Evolutionary conservation across 2,329 filamentous ascomycete species (phyloP).

Genomic region (Ascochyta fabae): DNA sequence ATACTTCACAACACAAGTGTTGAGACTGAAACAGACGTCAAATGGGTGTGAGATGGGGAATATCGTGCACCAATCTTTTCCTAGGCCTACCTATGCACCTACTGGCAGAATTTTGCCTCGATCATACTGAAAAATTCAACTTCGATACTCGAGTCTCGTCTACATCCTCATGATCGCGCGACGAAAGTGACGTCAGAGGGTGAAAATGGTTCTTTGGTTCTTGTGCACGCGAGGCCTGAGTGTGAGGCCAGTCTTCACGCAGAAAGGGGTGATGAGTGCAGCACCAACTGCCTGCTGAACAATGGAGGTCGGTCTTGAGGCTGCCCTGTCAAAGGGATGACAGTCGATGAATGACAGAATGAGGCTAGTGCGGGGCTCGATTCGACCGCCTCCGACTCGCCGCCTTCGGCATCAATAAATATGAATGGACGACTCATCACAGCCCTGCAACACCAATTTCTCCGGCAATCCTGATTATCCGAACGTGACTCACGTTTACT

Average conservation of each 20-base stretch:
- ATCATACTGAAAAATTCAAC: neutral
- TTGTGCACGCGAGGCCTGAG: neutral
- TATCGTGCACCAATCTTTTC: neutral
- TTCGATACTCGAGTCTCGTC: neutral
- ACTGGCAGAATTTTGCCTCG: too few species aligned
- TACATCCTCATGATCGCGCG: neutral
- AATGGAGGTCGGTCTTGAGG: neutral
- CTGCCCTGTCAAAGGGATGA: constrained; percentile 7
- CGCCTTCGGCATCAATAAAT: constrained; percentile 25
- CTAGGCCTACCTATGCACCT: neutral
- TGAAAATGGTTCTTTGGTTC: neutral
- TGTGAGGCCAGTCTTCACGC: neutral
- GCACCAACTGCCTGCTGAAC: neutral
- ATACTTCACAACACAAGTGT: neutral
- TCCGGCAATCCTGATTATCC: constrained; percentile 1
- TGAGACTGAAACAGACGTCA: neutral
- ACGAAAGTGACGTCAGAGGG: constrained; percentile 12
- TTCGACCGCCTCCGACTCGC: constrained; percentile 21
- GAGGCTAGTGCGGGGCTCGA: constrained; percentile 20
- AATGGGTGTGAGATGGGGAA: neutral
- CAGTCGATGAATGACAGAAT: constrained; percentile 11
- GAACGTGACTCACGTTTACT: constrained; percentile 18
- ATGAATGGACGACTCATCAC: constrained; percentile 20
- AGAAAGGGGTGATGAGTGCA: neutral
- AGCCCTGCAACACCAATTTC: constrained; percentile 17